Percentiles rank a stretch among this genome's conserved stretches.
phyloP scores from a whole-genome alignment of 306 rosid genomes.

The Ochetophila trinervis region DNA sequence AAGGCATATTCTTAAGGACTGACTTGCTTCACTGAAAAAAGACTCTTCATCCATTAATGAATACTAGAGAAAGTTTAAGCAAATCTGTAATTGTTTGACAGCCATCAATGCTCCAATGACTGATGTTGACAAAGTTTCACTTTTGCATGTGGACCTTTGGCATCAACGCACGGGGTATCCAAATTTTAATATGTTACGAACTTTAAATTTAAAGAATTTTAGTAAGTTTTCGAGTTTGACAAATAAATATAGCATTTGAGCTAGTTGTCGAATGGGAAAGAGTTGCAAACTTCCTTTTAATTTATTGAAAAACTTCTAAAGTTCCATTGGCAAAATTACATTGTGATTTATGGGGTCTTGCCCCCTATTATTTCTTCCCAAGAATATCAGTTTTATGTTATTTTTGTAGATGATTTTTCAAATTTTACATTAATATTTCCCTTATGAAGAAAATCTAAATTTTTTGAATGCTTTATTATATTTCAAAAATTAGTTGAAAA shows the following conservation, averaged over 20 bases:
- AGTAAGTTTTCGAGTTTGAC: too few relatives aligned
- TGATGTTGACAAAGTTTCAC: too few relatives aligned
- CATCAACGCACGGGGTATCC: too few relatives aligned
- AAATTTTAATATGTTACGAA: too few relatives aligned
- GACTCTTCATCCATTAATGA: too few relatives aligned
- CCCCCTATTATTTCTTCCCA: neutral
- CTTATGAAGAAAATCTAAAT: neutral
- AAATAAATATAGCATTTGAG: neutral
- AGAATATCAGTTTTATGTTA: neutral
- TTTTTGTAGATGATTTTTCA: conserved; percentile 9
- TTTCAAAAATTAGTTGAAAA: conserved; percentile 2
- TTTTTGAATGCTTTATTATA: neutral
- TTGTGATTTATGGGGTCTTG: neutral
- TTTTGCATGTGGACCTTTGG: too few relatives aligned
- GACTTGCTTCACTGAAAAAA: too few relatives aligned
- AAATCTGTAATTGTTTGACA: too few relatives aligned
- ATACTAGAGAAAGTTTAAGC: too few relatives aligned
- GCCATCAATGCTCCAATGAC: too few relatives aligned
- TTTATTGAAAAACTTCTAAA: neutral
- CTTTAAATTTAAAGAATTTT: too few relatives aligned
- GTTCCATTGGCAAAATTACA: neutral
- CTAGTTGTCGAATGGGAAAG: neutral
- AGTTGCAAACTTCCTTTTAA: neutral
- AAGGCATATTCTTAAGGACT: too few relatives aligned
- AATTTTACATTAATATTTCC: neutral